A percentile compares a stretch with the other conserved stretches of the same genome.
These are phyloP conservation scores for Wickerhamomyces hampshirensis DNA, from an alignment of 805 yeast genomes.

Conservation along the genomic window DNA sequence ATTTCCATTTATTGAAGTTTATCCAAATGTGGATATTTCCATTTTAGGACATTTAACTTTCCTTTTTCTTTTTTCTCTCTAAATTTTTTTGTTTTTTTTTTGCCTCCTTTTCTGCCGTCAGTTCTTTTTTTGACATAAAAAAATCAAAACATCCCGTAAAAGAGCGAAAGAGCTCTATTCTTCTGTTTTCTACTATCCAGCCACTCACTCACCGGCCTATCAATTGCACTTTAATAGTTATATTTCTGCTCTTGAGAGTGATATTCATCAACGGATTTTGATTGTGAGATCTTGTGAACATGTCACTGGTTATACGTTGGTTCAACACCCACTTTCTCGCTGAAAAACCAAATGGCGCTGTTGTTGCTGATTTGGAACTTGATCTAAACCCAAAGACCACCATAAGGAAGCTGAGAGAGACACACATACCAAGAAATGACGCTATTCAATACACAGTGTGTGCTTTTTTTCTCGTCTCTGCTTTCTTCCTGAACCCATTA, in stretches of 20 bases:
- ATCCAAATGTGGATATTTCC: too few relatives aligned
- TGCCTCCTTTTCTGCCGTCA: neutral
- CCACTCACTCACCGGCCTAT: neutral
- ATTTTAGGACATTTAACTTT: too few relatives aligned
- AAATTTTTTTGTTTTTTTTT: neutral
- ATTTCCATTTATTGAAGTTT: too few relatives aligned
- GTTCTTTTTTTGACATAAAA: too few relatives aligned
- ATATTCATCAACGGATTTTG: neutral
- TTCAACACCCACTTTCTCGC: conserved; percentile 49
- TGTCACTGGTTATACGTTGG: conserved; percentile 25
- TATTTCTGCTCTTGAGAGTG: neutral
- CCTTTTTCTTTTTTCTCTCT: conserved; percentile 1
- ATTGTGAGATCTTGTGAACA: conserved; percentile 1
- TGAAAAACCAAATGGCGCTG: conserved; percentile 45
- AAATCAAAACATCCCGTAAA: too few relatives aligned
- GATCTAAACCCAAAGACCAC: conserved; percentile 42
- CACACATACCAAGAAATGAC: conserved; percentile 43
- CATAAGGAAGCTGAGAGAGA: conserved; percentile 36
- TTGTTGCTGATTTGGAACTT: conserved; percentile 46
- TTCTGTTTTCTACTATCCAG: too few relatives aligned
- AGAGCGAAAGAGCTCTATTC: too few relatives aligned
- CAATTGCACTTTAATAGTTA: neutral
- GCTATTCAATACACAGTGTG: conserved; percentile 47
- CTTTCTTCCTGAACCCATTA: conserved; percentile 55
- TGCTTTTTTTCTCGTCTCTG: conserved; percentile 49